A percentile compares a stretch with the other conserved stretches of the same genome.
These are phyloP conservation scores for Trypanosomatidae sp. DNA, from an alignment of 208 protist species.

Conservation along the genomic window DNA sequence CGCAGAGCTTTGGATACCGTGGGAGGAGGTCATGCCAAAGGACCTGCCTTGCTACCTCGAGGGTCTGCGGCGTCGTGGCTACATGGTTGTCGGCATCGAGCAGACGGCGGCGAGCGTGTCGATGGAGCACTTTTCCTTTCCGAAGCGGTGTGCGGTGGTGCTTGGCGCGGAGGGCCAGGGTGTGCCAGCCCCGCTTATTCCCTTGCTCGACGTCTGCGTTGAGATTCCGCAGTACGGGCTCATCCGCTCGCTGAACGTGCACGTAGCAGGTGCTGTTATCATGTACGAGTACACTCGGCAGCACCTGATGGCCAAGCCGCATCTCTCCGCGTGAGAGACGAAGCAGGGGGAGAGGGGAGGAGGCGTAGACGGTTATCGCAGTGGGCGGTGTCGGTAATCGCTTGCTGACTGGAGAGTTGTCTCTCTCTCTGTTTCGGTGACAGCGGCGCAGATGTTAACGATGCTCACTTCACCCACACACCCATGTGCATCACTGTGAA, in stretches of 20 bases:
- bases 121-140: constrained; percentile 72
- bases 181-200: constrained; percentile 78
- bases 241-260: constrained; percentile 92
- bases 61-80: constrained; percentile 67
- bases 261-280: constrained; percentile 87
- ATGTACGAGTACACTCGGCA: constrained; percentile 94
- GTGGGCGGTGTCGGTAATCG: neutral
- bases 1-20: constrained; percentile 90
- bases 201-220: constrained; percentile 85
- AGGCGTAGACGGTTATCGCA: neutral
- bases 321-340: neutral
- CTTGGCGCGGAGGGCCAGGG: constrained; percentile 90
- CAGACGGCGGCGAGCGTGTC: constrained; percentile 85
- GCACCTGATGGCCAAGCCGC: constrained; percentile 51
- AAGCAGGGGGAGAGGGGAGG: neutral
- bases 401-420: neutral
- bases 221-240: constrained; percentile 93
- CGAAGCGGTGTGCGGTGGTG: constrained; percentile 65
- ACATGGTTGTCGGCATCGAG: constrained; percentile 89
- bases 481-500: neutral
- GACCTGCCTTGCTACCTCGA: constrained; percentile 63
- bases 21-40: constrained; percentile 56
- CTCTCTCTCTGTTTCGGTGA: neutral
- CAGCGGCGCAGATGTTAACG: neutral
- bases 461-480: neutral